Percentiles rank a stretch among this genome's conserved stretches.
Conservation (phyloP, 805 yeast genomes). For the Wickerhamomyces rabaulensis region DNA sequence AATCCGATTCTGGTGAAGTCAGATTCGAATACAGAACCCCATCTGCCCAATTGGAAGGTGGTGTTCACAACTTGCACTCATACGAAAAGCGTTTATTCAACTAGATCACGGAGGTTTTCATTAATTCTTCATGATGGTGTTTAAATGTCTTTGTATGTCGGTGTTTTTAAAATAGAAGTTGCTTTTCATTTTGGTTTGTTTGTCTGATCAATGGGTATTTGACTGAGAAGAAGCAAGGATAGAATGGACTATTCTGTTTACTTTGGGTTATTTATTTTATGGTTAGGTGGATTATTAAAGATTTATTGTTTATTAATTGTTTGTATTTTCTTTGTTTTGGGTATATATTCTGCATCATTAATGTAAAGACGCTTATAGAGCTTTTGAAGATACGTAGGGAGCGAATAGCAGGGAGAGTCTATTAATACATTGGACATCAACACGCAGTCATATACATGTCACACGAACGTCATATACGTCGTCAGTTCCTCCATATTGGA, state of each 20-base stretch:
- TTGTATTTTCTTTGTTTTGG: not conserved
- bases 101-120: constrained; percentile 5
- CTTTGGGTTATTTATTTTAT: not conserved
- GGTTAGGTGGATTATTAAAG: not conserved
- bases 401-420: not conserved
- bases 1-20: constrained; percentile 62
- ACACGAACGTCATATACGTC: too few relatives aligned
- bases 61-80: constrained; percentile 92
- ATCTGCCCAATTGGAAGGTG: constrained; percentile 98
- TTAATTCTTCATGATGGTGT: not conserved
- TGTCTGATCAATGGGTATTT: not conserved
- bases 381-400: not conserved
- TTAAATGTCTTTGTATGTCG: not conserved
- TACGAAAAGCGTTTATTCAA: constrained; percentile 95
- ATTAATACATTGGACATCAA: too few relatives aligned
- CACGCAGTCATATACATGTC: too few relatives aligned
- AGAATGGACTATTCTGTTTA: not conserved
- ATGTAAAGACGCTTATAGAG: not conserved
- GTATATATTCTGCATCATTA: not conserved
- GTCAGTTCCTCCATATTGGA: too few relatives aligned
- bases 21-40: constrained; percentile 98
- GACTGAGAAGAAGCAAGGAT: not conserved
- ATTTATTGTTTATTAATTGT: not conserved
- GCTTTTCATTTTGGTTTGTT: not conserved
- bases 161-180: too few relatives aligned